These are phyloP conservation scores for Colletotrichum sp. DNA, from an alignment of 2,329 filamentous ascomycete species.

Conservation along the genomic window DNA sequence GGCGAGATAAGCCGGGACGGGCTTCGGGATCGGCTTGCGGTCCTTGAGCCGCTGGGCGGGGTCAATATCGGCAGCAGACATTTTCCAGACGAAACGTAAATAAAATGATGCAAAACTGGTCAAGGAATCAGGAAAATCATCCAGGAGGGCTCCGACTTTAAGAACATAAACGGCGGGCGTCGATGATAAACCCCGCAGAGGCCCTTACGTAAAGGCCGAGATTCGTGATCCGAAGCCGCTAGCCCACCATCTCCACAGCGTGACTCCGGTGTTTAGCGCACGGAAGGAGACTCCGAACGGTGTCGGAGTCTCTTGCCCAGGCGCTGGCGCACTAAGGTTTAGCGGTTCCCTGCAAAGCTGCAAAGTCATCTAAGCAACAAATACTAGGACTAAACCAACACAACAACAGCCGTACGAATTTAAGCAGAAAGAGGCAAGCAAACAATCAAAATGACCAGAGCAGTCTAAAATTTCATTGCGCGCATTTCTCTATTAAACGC, in stretches of 20 bases:
- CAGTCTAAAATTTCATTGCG: fast-evolving
- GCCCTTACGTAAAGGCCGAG: conserved; percentile 7
- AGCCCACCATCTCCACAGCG: background rate
- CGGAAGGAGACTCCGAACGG: background rate
- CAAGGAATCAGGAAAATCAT: background rate
- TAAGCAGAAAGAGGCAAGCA: background rate
- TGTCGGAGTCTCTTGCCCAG: background rate
- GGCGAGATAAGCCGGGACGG: conserved; percentile 54
- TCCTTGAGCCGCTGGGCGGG: conserved; percentile 40
- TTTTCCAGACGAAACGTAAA: too few species aligned
- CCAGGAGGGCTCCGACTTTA: background rate
- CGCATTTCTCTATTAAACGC: background rate
- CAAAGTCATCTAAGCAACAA: background rate
- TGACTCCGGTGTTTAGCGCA: background rate
- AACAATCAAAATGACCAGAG: background rate
- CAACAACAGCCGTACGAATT: background rate
- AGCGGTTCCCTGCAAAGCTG: background rate
- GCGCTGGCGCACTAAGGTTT: background rate
- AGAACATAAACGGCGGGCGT: background rate
- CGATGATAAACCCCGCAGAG: background rate
- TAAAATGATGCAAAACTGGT: background rate
- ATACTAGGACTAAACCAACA: too few species aligned
- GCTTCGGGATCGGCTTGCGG: conserved; percentile 49
- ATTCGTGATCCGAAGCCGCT: conserved; percentile 7
- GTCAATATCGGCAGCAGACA: background rate